Evolutionary conservation across 768 basidiomycete genomes (phyloP).

Genomic region (Mycena albidolilacea): DNA sequence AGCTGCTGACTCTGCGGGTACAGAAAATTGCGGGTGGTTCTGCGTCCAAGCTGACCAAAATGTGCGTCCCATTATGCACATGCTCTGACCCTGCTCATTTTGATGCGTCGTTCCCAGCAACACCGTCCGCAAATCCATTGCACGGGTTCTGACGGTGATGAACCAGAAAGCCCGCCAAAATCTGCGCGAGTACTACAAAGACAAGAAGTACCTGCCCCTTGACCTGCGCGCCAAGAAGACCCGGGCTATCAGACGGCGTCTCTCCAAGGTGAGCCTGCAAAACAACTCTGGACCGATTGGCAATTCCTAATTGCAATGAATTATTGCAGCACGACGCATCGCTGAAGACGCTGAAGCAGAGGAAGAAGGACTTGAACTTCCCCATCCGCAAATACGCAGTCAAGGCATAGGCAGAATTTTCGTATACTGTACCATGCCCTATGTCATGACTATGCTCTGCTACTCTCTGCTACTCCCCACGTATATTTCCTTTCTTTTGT

Average conservation of each 20-base stretch:
- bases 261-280: constrained; percentile 82
- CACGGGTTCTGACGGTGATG: constrained; percentile 97
- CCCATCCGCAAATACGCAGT: constrained; percentile 95
- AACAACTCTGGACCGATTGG: background rate
- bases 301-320: background rate
- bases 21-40: constrained; percentile 98
- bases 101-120: constrained; percentile 69
- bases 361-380: constrained; percentile 96
- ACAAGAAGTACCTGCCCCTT: constrained; percentile 95
- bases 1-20: constrained; percentile 94
- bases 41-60: constrained; percentile 96
- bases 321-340: constrained; percentile 80
- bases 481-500: too few relatives aligned
- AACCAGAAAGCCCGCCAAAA: constrained; percentile 98
- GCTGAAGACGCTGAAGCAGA: constrained; percentile 92
- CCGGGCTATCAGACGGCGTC: constrained; percentile 94
- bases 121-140: constrained; percentile 98
- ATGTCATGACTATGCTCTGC: constrained; percentile 34
- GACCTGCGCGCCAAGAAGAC: constrained; percentile 99
- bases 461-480: background rate
- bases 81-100: background rate
- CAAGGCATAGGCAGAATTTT: constrained; percentile 76
- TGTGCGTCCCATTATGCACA: constrained; percentile 70
- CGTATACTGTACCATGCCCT: constrained; percentile 31
- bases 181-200: constrained; percentile 97